Evolutionary conservation across 2,329 filamentous ascomycete species (phyloP).

Genomic region (Fusarium liriodendri): DNA sequence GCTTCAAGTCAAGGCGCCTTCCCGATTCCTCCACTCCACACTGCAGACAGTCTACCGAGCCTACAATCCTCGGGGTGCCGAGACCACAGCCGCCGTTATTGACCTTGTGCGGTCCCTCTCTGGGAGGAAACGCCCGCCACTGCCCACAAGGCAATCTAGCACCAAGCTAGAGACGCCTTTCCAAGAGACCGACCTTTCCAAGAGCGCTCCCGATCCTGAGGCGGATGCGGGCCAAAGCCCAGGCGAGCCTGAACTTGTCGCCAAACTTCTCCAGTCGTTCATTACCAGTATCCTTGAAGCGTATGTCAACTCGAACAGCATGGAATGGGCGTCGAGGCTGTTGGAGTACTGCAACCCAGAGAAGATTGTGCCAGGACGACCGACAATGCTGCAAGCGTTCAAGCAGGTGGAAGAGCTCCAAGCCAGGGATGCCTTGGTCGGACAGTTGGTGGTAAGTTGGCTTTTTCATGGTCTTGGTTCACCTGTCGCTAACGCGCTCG

Average conservation of each 20-base stretch:
- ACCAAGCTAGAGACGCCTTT: slow-evolving; percentile 65
- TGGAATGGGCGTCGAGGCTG: slow-evolving; percentile 73
- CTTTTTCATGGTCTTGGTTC: background rate
- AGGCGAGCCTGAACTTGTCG: slow-evolving; percentile 71
- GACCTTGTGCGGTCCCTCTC: slow-evolving; percentile 77
- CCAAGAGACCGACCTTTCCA: slow-evolving; percentile 64
- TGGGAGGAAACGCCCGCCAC: slow-evolving; percentile 71
- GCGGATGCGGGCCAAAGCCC: slow-evolving; percentile 57
- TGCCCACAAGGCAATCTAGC: slow-evolving; percentile 70
- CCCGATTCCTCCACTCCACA: slow-evolving; percentile 81
- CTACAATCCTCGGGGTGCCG: slow-evolving; percentile 72
- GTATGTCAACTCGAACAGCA: slow-evolving; percentile 71
- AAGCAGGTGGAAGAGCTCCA: slow-evolving; percentile 71
- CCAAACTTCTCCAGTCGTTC: slow-evolving; percentile 77
- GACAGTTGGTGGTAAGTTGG: slow-evolving; percentile 73
- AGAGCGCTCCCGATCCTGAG: slow-evolving; percentile 72
- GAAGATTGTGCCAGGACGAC: slow-evolving; percentile 69
- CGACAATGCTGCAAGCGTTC: slow-evolving; percentile 72
- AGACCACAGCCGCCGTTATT: slow-evolving; percentile 76
- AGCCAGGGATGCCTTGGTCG: slow-evolving; percentile 73
- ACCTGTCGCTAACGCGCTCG: slow-evolving; percentile 24
- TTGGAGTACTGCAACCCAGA: slow-evolving; percentile 76
- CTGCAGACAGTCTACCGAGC: slow-evolving; percentile 76
- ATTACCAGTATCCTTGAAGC: slow-evolving; percentile 81
- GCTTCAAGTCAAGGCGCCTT: slow-evolving; percentile 82